A percentile compares a stretch with the other conserved stretches of the same genome.
These are phyloP conservation scores for Trifolium dubium DNA, from an alignment of 306 rosid genomes.

Conservation along the genomic window DNA sequence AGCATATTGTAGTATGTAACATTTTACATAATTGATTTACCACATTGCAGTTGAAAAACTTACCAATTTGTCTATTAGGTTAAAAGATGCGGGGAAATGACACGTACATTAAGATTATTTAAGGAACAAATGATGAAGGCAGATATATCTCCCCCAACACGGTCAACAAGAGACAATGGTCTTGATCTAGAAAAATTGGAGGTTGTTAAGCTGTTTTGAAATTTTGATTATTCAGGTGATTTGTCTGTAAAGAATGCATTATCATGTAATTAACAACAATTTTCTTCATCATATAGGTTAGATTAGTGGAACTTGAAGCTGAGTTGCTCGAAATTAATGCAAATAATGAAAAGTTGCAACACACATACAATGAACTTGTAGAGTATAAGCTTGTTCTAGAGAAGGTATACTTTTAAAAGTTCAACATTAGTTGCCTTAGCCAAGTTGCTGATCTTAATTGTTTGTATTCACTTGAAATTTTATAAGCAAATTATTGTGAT, in stretches of 20 bases:
- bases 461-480: conserved; percentile 7
- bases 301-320: conserved; percentile 78
- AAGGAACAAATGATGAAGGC: conserved; percentile 80
- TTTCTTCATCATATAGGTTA: conserved; percentile 54
- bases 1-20: background rate
- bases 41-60: conserved; percentile 16
- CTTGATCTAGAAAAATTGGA: conserved; percentile 72
- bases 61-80: conserved; percentile 51
- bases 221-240: background rate
- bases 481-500: background rate
- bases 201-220: conserved; percentile 52
- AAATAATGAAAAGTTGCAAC: conserved; percentile 76
- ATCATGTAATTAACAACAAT: conserved; percentile 2
- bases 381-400: conserved; percentile 82
- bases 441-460: conserved; percentile 7
- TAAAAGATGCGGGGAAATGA: conserved; percentile 87
- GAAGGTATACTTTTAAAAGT: conserved; percentile 61
- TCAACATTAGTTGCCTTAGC: background rate
- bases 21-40: conserved; percentile 22
- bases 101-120: conserved; percentile 68
- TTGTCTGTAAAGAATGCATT: background rate
- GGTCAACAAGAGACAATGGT: conserved; percentile 36
- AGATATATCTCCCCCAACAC: conserved; percentile 52
- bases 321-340: conserved; percentile 72
- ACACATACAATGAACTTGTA: conserved; percentile 62